A percentile compares a stretch with the other conserved stretches of the same genome.
Conservation (phyloP, 371 early-diverging fungal genomes). For the Mucor lusitanicus region DNA sequence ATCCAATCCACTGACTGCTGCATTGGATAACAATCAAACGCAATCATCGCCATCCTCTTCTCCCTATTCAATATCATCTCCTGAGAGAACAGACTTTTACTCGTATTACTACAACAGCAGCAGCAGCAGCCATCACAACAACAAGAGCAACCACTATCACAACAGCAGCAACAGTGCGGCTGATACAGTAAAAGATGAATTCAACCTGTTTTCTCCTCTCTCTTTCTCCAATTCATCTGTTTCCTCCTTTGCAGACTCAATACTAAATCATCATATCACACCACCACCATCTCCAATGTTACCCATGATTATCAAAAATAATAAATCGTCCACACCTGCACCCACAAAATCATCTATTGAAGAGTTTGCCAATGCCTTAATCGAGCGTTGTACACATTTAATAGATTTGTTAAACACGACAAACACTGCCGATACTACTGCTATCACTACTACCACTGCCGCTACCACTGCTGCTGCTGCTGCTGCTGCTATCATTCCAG, state of each 20-base stretch:
- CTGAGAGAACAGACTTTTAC: conserved; percentile 21
- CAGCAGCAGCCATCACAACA: background rate
- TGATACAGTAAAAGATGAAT: background rate
- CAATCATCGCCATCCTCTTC: conserved; percentile 1
- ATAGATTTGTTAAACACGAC: conserved; percentile 1
- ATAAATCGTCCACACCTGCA: background rate
- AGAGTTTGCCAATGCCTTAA: conserved; percentile 7
- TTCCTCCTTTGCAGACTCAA: conserved; percentile 14
- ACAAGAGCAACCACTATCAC: conserved; percentile 1
- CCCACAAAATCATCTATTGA: background rate
- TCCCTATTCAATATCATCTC: conserved; percentile 20
- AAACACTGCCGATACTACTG: background rate
- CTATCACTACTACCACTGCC: background rate
- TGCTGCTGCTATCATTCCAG: background rate
- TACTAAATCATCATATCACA: background rate
- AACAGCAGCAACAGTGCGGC: background rate
- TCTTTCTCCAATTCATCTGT: conserved; percentile 18
- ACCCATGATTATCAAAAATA: background rate
- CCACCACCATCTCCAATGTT: conserved; percentile 10
- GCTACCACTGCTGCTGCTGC: background rate
- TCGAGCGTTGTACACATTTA: conserved; percentile 1
- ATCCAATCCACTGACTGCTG: background rate
- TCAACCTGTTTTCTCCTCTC: conserved; percentile 18
- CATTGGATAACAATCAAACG: background rate
- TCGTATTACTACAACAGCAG: conserved; percentile 7